Percentiles rank a stretch among this genome's conserved stretches.
Conservation (phyloP, 495 filamentous ascomycete species). For the Sporormia fimetaria region DNA sequence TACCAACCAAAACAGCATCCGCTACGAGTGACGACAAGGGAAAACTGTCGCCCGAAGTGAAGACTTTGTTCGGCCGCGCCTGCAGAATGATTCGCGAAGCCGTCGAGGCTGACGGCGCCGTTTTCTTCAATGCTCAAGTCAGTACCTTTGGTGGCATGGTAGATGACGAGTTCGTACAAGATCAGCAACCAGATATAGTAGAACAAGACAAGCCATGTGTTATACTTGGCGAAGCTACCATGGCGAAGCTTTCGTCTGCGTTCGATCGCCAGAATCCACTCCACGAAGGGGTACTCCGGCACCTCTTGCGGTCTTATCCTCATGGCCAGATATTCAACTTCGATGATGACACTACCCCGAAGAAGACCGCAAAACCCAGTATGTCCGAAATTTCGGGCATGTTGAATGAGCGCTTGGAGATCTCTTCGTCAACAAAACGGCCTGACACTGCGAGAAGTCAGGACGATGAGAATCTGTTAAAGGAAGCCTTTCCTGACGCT, state of each 20-base stretch:
- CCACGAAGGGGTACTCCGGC: slow-evolving; percentile 37
- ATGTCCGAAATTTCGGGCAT: neutral
- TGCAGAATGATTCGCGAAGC: slow-evolving; percentile 16
- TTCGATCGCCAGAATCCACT: slow-evolving; percentile 19
- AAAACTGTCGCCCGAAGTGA: slow-evolving; percentile 10
- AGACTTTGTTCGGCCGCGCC: slow-evolving; percentile 16
- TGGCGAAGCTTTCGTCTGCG: slow-evolving; percentile 23
- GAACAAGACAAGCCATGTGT: slow-evolving; percentile 15
- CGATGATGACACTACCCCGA: slow-evolving; percentile 36
- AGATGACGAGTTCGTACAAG: slow-evolving; percentile 11
- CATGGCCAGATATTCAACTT: slow-evolving; percentile 49
- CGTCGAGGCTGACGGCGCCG: slow-evolving; percentile 19
- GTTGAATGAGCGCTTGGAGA: slow-evolving; percentile 10
- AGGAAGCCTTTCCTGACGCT: slow-evolving; percentile 39
- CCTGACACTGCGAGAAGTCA: slow-evolving; percentile 20
- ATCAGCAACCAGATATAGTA: neutral
- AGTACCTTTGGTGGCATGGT: slow-evolving; percentile 21
- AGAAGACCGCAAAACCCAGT: slow-evolving; percentile 14
- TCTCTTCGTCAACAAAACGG: neutral
- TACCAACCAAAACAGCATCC: slow-evolving; percentile 7
- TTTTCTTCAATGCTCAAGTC: slow-evolving; percentile 23
- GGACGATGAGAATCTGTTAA: slow-evolving; percentile 26
- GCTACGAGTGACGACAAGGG: slow-evolving; percentile 7
- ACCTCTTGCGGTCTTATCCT: slow-evolving; percentile 47
- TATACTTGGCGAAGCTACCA: slow-evolving; percentile 27